Conservation (phyloP, 345 rosid genomes). For the Eucalyptus caleyi region DNA sequence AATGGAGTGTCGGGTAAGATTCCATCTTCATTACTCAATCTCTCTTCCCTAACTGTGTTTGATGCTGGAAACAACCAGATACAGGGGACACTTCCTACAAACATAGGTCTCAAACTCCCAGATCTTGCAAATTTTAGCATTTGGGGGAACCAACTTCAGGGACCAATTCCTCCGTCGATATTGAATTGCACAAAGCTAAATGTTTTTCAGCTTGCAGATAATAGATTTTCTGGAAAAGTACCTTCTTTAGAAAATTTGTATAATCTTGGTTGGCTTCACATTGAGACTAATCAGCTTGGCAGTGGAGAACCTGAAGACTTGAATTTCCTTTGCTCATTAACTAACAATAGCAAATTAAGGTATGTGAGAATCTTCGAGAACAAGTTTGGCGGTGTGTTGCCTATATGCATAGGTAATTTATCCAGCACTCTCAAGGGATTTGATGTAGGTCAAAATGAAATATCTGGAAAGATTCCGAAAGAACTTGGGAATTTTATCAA, state of each 20-base stretch:
- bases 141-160: accelerated
- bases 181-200: too few relatives aligned
- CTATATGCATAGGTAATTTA: background rate
- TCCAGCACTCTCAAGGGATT: accelerated
- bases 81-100: background rate
- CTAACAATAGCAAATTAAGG: background rate
- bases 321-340: background rate
- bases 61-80: accelerated
- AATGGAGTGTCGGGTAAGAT: background rate
- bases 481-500: background rate
- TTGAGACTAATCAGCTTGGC: background rate
- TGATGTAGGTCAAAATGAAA: accelerated
- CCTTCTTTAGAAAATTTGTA: too few relatives aligned
- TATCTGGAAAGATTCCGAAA: background rate
- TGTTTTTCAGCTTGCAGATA: accelerated
- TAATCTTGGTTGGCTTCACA: accelerated
- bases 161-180: too few relatives aligned
- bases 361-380: accelerated
- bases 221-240: too few relatives aligned
- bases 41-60: accelerated
- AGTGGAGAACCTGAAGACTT: background rate
- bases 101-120: background rate
- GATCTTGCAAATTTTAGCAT: accelerated
- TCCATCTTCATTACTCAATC: background rate
- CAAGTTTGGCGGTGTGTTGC: background rate